Evolutionary conservation across 768 basidiomycete genomes (phyloP).

Genomic region (Termitomyces sp.): DNA sequence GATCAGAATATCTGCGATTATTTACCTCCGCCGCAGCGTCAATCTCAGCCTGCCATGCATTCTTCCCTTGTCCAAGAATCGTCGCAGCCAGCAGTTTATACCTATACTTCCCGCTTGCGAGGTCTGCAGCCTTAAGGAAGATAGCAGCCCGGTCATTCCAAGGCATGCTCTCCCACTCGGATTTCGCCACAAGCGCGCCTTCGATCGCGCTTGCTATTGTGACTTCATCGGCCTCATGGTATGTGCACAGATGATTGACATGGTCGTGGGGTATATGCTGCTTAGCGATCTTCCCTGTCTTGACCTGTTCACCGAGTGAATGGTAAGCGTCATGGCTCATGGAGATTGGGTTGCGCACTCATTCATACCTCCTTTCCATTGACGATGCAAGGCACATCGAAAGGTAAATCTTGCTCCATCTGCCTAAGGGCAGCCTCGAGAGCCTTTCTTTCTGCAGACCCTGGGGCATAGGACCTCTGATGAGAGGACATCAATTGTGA

Average conservation of each 20-base stretch:
- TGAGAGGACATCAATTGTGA: not conserved
- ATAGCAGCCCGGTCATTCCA: constrained; percentile 98
- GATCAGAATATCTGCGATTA: not conserved
- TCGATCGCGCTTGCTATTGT: constrained; percentile 77
- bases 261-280: constrained; percentile 88
- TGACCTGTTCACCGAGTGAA: constrained; percentile 44
- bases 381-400: constrained; percentile 90
- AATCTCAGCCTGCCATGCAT: constrained; percentile 99
- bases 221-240: constrained; percentile 82
- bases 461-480: constrained; percentile 75
- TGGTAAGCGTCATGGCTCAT: not conserved
- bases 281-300: constrained; percentile 70
- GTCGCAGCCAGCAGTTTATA: constrained; percentile 95
- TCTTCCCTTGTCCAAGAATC: constrained; percentile 98
- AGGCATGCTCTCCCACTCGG: constrained; percentile 88
- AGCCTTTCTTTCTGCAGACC: constrained; percentile 69
- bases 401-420: constrained; percentile 81
- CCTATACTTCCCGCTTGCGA: constrained; percentile 92
- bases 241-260: constrained; percentile 71
- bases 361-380: constrained; percentile 76
- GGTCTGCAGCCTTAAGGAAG: constrained; percentile 96
- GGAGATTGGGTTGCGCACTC: not conserved
- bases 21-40: constrained; percentile 94
- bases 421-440: constrained; percentile 68
- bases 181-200: constrained; percentile 81